These are phyloP conservation scores for Leishmania martiniquensis DNA, from an alignment of 208 protist genomes.

Conservation along the genomic window DNA sequence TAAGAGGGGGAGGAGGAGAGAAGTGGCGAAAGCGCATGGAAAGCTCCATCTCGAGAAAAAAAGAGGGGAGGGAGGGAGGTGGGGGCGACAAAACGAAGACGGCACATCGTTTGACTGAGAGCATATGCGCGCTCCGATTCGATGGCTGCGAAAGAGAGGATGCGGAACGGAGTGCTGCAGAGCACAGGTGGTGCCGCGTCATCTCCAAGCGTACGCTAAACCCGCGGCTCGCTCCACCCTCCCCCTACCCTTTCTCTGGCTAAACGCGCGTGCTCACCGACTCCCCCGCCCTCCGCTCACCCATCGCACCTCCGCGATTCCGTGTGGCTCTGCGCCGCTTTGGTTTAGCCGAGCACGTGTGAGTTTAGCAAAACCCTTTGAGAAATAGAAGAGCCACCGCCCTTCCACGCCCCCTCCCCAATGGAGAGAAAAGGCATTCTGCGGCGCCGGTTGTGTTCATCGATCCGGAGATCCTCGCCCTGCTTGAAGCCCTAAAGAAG, in stretches of 20 bases:
- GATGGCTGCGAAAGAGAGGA: neutral
- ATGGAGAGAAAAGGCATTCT: neutral
- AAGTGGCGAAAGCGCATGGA: neutral
- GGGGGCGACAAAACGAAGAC: too few species aligned
- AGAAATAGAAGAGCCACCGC: neutral
- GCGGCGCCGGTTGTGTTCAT: neutral
- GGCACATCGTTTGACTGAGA: neutral
- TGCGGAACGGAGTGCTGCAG: neutral
- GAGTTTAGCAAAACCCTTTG: neutral
- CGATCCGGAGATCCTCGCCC: neutral
- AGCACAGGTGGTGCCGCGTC: neutral
- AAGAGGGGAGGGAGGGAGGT: neutral
- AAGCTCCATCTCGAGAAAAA: neutral
- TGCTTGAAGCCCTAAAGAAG: conserved; percentile 35
- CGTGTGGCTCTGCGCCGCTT: neutral
- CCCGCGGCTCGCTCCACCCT: neutral
- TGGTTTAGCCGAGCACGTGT: neutral
- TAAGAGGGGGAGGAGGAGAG: neutral
- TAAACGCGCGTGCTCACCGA: neutral
- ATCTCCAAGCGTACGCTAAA: neutral
- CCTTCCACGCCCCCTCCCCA: neutral
- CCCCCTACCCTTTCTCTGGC: neutral
- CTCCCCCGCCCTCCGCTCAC: neutral
- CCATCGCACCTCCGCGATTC: neutral
- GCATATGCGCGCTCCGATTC: neutral